Evolutionary conservation across 148 eudicot genomes (phyloP), one percentile per base, ranked within the genome.

Genomic region (Salicornia ramosissima): DNA sequence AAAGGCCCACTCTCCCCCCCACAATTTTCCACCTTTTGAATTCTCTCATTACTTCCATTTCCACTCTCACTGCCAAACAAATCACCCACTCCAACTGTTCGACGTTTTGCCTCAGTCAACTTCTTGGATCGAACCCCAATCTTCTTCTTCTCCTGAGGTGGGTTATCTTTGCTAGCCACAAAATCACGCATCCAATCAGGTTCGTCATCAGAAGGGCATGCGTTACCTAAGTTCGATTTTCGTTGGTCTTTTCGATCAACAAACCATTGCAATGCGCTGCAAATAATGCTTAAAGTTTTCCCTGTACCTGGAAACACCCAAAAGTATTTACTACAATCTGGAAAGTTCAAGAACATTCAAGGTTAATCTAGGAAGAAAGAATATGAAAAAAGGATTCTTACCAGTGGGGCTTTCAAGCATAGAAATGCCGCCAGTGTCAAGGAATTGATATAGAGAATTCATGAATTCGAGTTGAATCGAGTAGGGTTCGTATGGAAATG

Each of bases 321-420:
- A 71, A n/a, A 21, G 15, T 31, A 8, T 10, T 19, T 34, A 54
- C 19, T 10, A 21, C 5, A 10, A 18, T 22, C 9, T 11, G 14
- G 43, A 24, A 5, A 13, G n/a, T 13, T 71, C 19, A 4, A 29
- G n/a, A 34, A 28, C 39, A 54, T 72, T 21, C 15, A 59, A 71
- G 47, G 31, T 0, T 13, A 22, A 71, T 60, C 33, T 29, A 39
- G 64, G 15, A 16, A 42, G 26, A 57, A 26, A n/a, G 21, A 54
- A 6, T 18, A n/a, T 15, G 52, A 53, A 64, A 53, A 64, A 70
- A 21, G 42, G 56, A 47, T 9, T 31, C 13, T 28, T 83, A 87
- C 98, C 98, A 3, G 98, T 93, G 46, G 97, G 98, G 80, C 98
- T 93, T 80, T 93, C 97, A 71, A 93, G 98, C 96, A 93, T 88